These are phyloP conservation scores for Backusella tarrabulga DNA, from an alignment of 192 early-diverging fungal genomes.

Conservation along the genomic window DNA sequence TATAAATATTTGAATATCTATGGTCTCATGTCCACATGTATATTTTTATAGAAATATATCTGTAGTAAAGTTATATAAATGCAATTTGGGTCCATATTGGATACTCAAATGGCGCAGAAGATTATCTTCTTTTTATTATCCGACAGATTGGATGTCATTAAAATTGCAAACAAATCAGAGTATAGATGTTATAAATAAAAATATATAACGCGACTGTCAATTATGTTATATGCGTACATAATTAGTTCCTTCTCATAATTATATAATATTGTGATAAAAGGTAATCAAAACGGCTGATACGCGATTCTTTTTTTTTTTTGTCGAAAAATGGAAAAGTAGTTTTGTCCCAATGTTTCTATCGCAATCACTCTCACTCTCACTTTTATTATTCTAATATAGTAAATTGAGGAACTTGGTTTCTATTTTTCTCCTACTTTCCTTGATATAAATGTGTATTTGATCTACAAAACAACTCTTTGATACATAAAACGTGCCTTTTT, in stretches of 20 bases:
- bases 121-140: not conserved
- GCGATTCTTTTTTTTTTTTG: not conserved
- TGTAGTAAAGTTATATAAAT: not conserved
- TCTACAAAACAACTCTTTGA: not conserved
- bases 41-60: not conserved
- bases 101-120: not conserved
- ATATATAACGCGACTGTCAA: not conserved
- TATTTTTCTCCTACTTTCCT: not conserved
- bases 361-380: not conserved
- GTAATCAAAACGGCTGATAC: not conserved
- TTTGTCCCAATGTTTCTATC: not conserved
- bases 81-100: not conserved
- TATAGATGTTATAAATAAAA: not conserved
- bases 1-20: not conserved
- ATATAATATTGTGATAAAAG: not conserved
- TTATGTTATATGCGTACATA: not conserved
- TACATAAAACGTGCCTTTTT: slow-evolving; percentile 3
- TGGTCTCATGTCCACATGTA: not conserved
- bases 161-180: not conserved
- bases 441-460: not conserved
- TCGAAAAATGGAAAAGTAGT: not conserved
- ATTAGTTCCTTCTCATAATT: not conserved
- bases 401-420: not conserved
- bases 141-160: not conserved
- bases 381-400: not conserved